Evolutionary conservation across 148 eudicot species (phyloP), one percentile per base, ranked within the genome.

Genomic region (Fallopia convolvulus): DNA sequence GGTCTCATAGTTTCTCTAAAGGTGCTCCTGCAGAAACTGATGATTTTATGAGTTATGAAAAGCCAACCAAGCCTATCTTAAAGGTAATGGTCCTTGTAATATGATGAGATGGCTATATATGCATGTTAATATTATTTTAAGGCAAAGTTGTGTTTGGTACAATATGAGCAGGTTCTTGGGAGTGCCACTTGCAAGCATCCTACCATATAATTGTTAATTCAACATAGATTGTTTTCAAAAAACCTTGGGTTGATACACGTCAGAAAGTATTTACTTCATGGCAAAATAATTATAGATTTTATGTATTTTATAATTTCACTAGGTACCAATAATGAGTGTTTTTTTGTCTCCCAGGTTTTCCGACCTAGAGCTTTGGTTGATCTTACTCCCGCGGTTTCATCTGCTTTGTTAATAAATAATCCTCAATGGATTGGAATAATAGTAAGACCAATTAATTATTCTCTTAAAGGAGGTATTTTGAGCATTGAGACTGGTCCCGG

Each of bases 41-140:
- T 81, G 99, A 95, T 88, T 90, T 92, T 83, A 92, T 95, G 97
- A 92, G 99, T 86, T 88, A 92, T 83, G 99, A 95, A 84, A 95
- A 92, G 85, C 99, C 99, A 56, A 95, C 97, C 50, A 90, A 91
- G 80, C 99, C 99, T 40, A 92, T 95, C 74, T 81, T 95, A 77
- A 92, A 95, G 99, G 99, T 92, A 88, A 32, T 40, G 6, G 71
- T 52, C 46, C 5, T 53, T 46, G 72, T 74, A 61, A 32, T 26
- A 56, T 52, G 26, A 42, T 72, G 50, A 12, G 53, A 44, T 46
- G 18, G 30, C 52, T 72, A 14, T 40, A 5, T 74, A 47, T 74
- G 50, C 12, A 0, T 74, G 8, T 48, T 26, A 23, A 46, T 26
- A 44, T 74, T 74, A 32, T 17, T 3, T 15, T 17, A 66, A 4